These are phyloP conservation scores for Magnusiomyces suaveolens DNA, from an alignment of 1,139 yeast species.

Conservation along the genomic window DNA sequence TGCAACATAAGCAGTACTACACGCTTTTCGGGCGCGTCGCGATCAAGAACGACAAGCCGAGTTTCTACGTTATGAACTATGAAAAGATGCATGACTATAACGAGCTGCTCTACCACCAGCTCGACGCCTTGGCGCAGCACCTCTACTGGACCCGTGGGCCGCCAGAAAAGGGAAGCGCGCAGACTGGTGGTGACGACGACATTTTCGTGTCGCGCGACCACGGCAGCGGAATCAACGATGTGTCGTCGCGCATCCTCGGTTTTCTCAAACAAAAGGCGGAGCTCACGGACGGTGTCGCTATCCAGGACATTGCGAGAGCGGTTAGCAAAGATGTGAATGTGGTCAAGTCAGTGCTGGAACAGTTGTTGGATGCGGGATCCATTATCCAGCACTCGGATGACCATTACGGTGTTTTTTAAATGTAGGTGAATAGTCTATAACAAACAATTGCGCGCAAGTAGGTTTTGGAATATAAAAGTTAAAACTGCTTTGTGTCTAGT, in stretches of 20 bases:
- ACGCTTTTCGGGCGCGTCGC: background rate
- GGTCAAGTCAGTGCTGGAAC: background rate
- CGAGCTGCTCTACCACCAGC: background rate
- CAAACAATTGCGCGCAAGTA: too few relatives aligned
- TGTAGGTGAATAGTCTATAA: too few relatives aligned
- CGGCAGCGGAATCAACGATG: background rate
- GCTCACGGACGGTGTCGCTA: background rate
- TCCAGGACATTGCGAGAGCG: background rate
- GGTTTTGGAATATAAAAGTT: too few relatives aligned
- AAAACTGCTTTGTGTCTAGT: too few relatives aligned
- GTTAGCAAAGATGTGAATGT: background rate
- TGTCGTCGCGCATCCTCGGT: background rate
- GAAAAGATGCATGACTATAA: background rate
- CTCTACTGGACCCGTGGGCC: background rate
- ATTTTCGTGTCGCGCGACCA: background rate
- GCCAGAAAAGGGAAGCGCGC: background rate
- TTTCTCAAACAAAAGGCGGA: background rate
- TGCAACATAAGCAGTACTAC: background rate
- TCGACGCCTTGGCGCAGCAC: background rate
- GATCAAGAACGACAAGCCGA: background rate
- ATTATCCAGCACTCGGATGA: background rate
- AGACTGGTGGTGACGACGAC: background rate
- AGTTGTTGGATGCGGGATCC: background rate
- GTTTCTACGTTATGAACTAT: background rate
- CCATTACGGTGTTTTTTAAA: background rate